Conservation (phyloP, 352 stramenopile genomes). For the Aphanomyces astaci region DNA sequence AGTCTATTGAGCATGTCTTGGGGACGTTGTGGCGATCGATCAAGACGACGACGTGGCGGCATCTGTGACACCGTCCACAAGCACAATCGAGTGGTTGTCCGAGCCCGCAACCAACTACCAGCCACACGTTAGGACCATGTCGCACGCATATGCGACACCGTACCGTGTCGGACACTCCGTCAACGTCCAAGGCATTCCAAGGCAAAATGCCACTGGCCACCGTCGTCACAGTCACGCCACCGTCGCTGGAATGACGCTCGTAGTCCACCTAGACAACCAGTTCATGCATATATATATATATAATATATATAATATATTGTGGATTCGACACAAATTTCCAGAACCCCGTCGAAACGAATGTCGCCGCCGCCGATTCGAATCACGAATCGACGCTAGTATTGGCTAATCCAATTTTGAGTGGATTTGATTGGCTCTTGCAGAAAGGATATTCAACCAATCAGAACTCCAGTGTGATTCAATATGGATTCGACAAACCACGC, state of each 20-base stretch:
- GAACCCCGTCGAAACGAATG: too few relatives aligned
- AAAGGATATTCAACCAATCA: too few relatives aligned
- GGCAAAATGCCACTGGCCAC: slow-evolving; percentile 36
- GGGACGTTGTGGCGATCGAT: not conserved
- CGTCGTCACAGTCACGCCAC: slow-evolving; percentile 35
- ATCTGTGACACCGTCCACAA: slow-evolving; percentile 49
- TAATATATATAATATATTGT: too few relatives aligned
- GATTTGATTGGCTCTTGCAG: too few relatives aligned
- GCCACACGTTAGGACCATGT: not conserved
- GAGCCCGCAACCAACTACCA: slow-evolving; percentile 50
- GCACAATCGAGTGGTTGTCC: slow-evolving; percentile 61
- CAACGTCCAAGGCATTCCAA: slow-evolving; percentile 61
- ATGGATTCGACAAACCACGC: too few relatives aligned
- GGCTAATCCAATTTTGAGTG: too few relatives aligned
- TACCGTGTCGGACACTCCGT: slow-evolving; percentile 59
- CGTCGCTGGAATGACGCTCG: slow-evolving; percentile 25
- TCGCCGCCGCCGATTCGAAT: too few relatives aligned
- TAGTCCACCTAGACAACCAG: slow-evolving; percentile 41
- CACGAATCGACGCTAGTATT: too few relatives aligned
- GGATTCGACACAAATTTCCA: too few relatives aligned
- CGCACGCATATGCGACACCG: not conserved
- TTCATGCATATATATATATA: not conserved
- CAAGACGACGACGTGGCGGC: too few relatives aligned
- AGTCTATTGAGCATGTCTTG: not conserved
- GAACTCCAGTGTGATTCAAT: too few relatives aligned